Evolutionary conservation across 805 yeast species (phyloP).

Genomic region (Lachancea meyersii): DNA sequence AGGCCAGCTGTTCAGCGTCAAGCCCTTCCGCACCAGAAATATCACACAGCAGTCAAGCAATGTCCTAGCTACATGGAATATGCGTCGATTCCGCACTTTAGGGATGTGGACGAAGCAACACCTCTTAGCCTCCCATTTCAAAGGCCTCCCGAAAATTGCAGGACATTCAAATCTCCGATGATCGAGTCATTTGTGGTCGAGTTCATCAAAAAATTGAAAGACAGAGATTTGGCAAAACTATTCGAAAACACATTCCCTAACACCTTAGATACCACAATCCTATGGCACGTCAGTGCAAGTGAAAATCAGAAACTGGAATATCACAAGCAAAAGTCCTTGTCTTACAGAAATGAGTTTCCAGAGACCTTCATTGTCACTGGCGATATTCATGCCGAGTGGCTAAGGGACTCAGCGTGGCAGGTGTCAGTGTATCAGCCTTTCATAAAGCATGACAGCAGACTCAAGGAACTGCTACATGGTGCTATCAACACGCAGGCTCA

Average conservation of each 20-base stretch:
- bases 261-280: constrained; percentile 79
- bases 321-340: constrained; percentile 10
- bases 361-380: constrained; percentile 82
- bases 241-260: constrained; percentile 83
- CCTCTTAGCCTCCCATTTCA: constrained; percentile 55
- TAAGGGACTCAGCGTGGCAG: constrained; percentile 82
- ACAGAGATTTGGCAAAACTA: constrained; percentile 64
- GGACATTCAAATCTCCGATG: constrained; percentile 60
- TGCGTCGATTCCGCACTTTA: constrained; percentile 48
- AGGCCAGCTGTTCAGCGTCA: not conserved
- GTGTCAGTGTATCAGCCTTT: constrained; percentile 67
- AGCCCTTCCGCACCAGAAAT: not conserved
- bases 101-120: constrained; percentile 46
- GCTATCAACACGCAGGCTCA: constrained; percentile 76
- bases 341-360: constrained; percentile 30
- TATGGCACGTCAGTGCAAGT: constrained; percentile 49
- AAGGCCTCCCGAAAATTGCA: constrained; percentile 66
- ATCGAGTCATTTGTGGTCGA: constrained; percentile 58
- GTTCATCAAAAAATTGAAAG: constrained; percentile 43
- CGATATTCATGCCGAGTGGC: constrained; percentile 91
- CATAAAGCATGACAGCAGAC: constrained; percentile 42
- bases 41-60: not conserved
- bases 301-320: constrained; percentile 13
- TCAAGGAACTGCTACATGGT: constrained; percentile 56
- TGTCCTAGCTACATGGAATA: constrained; percentile 65